phyloP scores from a whole-genome alignment of 331 rosid species.

The Acacia concinna region DNA sequence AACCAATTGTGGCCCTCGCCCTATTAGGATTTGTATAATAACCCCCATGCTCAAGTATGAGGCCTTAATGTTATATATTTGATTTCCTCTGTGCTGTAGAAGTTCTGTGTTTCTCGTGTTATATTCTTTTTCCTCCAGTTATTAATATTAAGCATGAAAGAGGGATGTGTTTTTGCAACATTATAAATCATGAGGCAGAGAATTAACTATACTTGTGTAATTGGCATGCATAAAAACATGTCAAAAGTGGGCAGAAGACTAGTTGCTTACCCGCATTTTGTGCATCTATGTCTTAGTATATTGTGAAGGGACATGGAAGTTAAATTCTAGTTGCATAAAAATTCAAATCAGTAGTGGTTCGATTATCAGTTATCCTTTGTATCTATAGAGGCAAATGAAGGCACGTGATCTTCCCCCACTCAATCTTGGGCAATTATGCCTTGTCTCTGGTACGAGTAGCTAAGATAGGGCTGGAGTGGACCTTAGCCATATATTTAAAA shows the following conservation, averaged over 20 bases:
- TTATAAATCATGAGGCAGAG: not conserved
- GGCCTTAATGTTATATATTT: not conserved
- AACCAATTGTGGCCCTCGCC: not conserved
- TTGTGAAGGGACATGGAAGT: not conserved
- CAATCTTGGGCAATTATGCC: not conserved
- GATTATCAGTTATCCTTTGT: not conserved
- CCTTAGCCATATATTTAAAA: not conserved
- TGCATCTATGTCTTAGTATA: not conserved
- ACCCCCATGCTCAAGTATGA: not conserved
- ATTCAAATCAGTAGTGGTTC: not conserved
- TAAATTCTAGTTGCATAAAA: not conserved
- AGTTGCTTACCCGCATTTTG: not conserved
- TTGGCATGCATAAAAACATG: not conserved
- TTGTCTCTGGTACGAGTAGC: not conserved
- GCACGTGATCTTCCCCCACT: not conserved
- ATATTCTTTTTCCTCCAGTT: not conserved
- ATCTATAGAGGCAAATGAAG: not conserved
- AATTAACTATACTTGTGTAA: not conserved
- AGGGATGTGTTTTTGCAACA: not conserved
- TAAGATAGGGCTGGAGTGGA: not conserved
- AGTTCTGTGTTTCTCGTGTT: not conserved
- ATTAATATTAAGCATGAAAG: not conserved
- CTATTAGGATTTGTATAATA: not conserved
- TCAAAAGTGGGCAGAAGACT: not conserved
- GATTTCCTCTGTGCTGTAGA: not conserved